Base-by-base conservation (phyloP, 2,329 filamentous ascomycete species). In the Clonostachys byssicola region DNA sequence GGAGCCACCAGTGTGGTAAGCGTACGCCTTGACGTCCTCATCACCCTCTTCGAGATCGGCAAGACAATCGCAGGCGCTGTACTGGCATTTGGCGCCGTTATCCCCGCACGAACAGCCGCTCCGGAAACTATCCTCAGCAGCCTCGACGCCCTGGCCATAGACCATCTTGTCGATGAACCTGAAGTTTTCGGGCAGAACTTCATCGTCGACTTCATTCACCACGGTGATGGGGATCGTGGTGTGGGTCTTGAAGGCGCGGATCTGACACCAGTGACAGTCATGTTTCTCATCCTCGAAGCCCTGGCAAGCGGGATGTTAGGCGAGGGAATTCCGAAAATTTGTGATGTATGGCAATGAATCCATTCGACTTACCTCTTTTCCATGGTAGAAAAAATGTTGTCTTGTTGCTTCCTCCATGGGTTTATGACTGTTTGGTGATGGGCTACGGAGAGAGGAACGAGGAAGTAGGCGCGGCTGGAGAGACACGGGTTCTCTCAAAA, bases 21-120 rank as follows among this genome's bases (percentile, higher is more conserved):
- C 84, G 51, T 88, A 88, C 5, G 57, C 55, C 47, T 68, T 67
- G 38, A 74, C 65, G 0, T 70, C 68, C 0, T 70, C 71, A 20
- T 74, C 74, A 30, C 79, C 74, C 0, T 74, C 69, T 0, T 80
- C 74, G 1, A 80, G 74, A 10, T 83, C 78, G 20, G 80, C 83
- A n/a, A 91, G 74, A 53, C 89, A 94, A 10, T 76, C 71, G 59
- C 89, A 95, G 20, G 67, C 72, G 36, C 70, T 73, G 55, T 83
- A 88, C 59, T 87, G 83, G 59, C 89, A 92, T 5, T 81, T 77
- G 56, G 77, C 73, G 44, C 81, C 73, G 3, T 78, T 68, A 2
- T 78, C 67, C 2, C 58, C 63, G 57, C 89, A 95, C 42, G 77
- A 67, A 60, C 89, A 95, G 4, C 89, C 89, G 47, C 74, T 76